These are phyloP conservation scores for Citrus glauca DNA, from an alignment of 345 rosid genomes.

Conservation along the genomic window DNA sequence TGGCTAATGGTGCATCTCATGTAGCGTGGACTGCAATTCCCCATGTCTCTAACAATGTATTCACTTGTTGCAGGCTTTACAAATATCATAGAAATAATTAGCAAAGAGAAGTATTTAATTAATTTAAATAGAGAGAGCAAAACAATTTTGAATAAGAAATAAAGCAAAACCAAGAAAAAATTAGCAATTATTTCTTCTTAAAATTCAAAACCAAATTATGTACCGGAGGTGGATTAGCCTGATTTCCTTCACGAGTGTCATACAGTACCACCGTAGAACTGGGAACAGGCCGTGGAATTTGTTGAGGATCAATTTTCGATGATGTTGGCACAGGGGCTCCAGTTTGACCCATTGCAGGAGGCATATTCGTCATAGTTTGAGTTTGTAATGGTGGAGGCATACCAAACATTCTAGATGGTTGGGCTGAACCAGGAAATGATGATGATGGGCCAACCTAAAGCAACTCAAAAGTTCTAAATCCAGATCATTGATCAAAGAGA, in stretches of 20 bases:
- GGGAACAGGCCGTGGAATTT: conserved; percentile 94
- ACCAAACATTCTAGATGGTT: conserved; percentile 73
- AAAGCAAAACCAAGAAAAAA: background rate
- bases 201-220: conserved; percentile 11
- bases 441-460: conserved; percentile 57
- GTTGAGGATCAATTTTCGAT: conserved; percentile 91
- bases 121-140: background rate
- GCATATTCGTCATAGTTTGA: conserved; percentile 78
- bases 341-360: conserved; percentile 74
- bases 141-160: conserved; percentile 1
- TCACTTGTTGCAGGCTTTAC: conserved; percentile 90
- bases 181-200: conserved; percentile 1
- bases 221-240: conserved; percentile 95
- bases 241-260: conserved; percentile 87
- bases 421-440: conserved; percentile 54
- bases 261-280: conserved; percentile 54
- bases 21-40: conserved; percentile 98
- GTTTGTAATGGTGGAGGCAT: conserved; percentile 77
- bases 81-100: conserved; percentile 21
- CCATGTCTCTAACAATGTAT: conserved; percentile 79
- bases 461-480: conserved; percentile 23
- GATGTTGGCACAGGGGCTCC: conserved; percentile 64
- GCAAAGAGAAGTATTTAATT: background rate
- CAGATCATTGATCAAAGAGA: background rate
- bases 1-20: conserved; percentile 98